Percentiles rank a stretch among this genome's conserved stretches.
These are phyloP conservation scores for Glebionis coronaria DNA, from an alignment of 129 eudicot genomes.

Conservation along the genomic window DNA sequence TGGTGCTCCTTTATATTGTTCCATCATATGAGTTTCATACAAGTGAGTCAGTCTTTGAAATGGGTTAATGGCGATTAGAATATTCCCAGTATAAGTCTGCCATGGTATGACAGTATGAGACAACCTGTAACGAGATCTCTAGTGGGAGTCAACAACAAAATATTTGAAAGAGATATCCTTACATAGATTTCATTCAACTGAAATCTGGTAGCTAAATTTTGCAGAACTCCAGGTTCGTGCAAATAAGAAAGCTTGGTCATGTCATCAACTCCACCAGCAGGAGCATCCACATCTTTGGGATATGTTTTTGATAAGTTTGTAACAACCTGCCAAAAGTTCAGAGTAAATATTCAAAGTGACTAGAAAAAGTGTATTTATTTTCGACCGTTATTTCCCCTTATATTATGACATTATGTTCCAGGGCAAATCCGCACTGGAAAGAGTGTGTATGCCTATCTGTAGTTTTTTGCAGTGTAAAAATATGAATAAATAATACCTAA, in stretches of 20 bases:
- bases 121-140: conserved; percentile 22
- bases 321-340: conserved; percentile 37
- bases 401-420: neutral
- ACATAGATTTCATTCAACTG: conserved; percentile 94
- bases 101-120: conserved; percentile 45
- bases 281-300: conserved; percentile 92
- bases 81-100: conserved; percentile 99
- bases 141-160: conserved; percentile 17
- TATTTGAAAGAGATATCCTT: conserved; percentile 35
- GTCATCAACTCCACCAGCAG: conserved; percentile 97
- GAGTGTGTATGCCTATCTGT: neutral
- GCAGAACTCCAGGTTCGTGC: conserved; percentile 98
- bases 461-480: neutral
- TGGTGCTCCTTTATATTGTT: conserved; percentile 93
- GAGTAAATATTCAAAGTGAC: conserved; percentile 14
- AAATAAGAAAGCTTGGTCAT: conserved; percentile 94
- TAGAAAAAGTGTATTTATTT: conserved; percentile 14
- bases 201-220: conserved; percentile 84
- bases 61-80: conserved; percentile 98
- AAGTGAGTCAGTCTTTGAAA: conserved; percentile 88
- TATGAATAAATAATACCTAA: neutral
- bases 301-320: conserved; percentile 55
- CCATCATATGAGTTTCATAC: conserved; percentile 91
- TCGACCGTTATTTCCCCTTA: conserved; percentile 5
- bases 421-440: conserved; percentile 2